Conservation (phyloP, 495 filamentous ascomycete genomes). For the Trichoderma erinaceum region DNA sequence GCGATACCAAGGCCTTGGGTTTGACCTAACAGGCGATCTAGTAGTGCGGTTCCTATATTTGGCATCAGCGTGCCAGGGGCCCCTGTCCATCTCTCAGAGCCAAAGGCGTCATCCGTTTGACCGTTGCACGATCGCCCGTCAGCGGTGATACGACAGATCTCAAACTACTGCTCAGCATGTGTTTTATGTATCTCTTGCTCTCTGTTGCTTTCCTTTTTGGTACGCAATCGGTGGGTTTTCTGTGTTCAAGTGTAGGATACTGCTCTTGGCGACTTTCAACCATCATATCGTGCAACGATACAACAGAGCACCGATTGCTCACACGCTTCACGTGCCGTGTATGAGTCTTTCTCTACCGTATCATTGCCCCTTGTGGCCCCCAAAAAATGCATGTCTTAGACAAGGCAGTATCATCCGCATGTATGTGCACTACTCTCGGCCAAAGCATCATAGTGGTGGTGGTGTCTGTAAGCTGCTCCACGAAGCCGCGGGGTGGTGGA, state of each 20-base stretch:
- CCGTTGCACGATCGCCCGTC: conserved; percentile 12
- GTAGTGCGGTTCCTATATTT: conserved; percentile 13
- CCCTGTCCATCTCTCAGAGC: not conserved
- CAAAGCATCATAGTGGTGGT: not conserved
- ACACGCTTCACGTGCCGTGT: conserved; percentile 1
- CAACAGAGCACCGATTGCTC: conserved; percentile 2
- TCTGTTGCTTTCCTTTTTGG: not conserved
- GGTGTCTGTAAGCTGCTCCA: not conserved
- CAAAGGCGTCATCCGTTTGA: conserved; percentile 4
- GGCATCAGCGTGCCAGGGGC: conserved; percentile 1
- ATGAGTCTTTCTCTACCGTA: not conserved
- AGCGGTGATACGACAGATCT: conserved; percentile 12
- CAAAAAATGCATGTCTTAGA: conserved; percentile 9
- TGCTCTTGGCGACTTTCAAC: not conserved
- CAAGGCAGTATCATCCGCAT: conserved; percentile 5
- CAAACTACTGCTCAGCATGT: not conserved
- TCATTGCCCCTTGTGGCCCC: conserved; percentile 4
- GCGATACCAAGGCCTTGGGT: conserved; percentile 11
- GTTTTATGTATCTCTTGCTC: not conserved
- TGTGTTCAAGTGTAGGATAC: too few species aligned
- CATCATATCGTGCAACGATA: not conserved
- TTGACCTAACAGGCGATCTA: conserved; percentile 4
- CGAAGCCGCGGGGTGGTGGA: not conserved
- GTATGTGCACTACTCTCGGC: conserved; percentile 3
- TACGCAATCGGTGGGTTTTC: too few species aligned